Base-by-base conservation (phyloP, 192 early-diverging fungal genomes). In the Entomortierella lignicola region DNA sequence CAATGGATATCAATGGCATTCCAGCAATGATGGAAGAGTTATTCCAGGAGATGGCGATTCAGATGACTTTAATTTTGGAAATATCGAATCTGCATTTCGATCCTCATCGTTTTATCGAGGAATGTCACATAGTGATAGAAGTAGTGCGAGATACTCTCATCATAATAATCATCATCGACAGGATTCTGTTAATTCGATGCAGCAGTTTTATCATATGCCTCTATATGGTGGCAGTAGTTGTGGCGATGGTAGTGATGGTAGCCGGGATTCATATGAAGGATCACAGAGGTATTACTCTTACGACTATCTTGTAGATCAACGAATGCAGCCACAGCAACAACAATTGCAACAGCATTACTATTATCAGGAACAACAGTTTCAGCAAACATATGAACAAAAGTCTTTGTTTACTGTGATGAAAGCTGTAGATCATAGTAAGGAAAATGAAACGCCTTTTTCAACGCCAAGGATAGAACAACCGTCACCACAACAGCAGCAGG, bases 111-210 rank as follows among this genome's bases (percentile, higher is more conserved):
- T 5, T 18, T 32, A 37, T 32, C 48, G 39, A 30, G 20, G 41
- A 5, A 12, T 11, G 1, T 23, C 44, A 31, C 6, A n/a, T 15
- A 55, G 55, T 48, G 54, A 63, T 52, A 27, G 62, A 12, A 63
- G 62, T 17, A 50, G 37, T 11, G 30, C 32, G 8, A 43, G 57
- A 32, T 41, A 60, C 21, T 51, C 47, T 3, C 57, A 41, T 12
- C 60, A 47, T 15, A 57, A 55, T n/a, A n/a, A 66, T 27, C 39
- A 47, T 15, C 64, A 55, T 13, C 72, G 68, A 20, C 65, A 63
- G 27, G 72, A 77, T n/a, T 77, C 72, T 43, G 72, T 68, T 11
- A 53, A 44, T 32, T 77, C 72, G 25, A 77, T 77, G 65, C 72
- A 77, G 27, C 72, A 77, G 54, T 68, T 68, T 51, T 77, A 77